These are phyloP conservation scores for Neurospora sp. DNA, from an alignment of 2,329 filamentous ascomycete genomes.

Conservation along the genomic window DNA sequence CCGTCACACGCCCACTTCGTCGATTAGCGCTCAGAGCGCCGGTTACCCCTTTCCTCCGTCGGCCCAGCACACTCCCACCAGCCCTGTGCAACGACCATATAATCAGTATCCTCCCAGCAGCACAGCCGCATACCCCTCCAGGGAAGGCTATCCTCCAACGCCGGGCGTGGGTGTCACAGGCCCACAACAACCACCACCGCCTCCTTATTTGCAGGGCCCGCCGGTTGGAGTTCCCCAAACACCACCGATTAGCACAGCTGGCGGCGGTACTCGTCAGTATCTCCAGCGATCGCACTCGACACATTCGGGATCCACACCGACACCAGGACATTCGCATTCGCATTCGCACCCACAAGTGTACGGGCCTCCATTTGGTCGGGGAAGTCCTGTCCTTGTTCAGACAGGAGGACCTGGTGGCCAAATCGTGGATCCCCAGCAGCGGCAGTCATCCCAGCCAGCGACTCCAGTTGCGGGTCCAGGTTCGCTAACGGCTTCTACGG, in stretches of 20 bases:
- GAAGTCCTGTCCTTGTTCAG: slow-evolving; percentile 32
- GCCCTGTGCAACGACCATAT: slow-evolving; percentile 35
- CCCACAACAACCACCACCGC: slow-evolving; percentile 10
- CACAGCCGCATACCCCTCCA: slow-evolving; percentile 25
- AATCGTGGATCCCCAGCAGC: slow-evolving; percentile 32
- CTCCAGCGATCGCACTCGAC: slow-evolving; percentile 45
- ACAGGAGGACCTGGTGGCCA: neutral
- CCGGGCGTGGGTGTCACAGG: slow-evolving; percentile 23
- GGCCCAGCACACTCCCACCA: slow-evolving; percentile 32
- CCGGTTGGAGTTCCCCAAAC: slow-evolving; percentile 34
- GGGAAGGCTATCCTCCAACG: slow-evolving; percentile 36
- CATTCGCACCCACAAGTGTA: slow-evolving; percentile 41
- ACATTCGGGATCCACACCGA: slow-evolving; percentile 49
- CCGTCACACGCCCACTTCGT: slow-evolving; percentile 38
- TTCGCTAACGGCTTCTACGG: neutral
- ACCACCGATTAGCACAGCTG: slow-evolving; percentile 37
- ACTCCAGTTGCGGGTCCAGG: slow-evolving; percentile 42
- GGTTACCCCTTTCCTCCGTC: slow-evolving; percentile 42
- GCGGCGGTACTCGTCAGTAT: slow-evolving; percentile 22
- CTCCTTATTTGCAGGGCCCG: slow-evolving; percentile 27
- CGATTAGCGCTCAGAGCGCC: slow-evolving; percentile 28
- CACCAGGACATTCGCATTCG: slow-evolving; percentile 48
- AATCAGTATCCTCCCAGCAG: slow-evolving; percentile 40
- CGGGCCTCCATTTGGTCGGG: slow-evolving; percentile 39
- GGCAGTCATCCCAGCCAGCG: slow-evolving; percentile 44